A percentile compares a stretch with the other conserved stretches of the same genome.
phyloP scores from a whole-genome alignment of 352 stramenopile genomes.

The Peronospora farinosa region DNA sequence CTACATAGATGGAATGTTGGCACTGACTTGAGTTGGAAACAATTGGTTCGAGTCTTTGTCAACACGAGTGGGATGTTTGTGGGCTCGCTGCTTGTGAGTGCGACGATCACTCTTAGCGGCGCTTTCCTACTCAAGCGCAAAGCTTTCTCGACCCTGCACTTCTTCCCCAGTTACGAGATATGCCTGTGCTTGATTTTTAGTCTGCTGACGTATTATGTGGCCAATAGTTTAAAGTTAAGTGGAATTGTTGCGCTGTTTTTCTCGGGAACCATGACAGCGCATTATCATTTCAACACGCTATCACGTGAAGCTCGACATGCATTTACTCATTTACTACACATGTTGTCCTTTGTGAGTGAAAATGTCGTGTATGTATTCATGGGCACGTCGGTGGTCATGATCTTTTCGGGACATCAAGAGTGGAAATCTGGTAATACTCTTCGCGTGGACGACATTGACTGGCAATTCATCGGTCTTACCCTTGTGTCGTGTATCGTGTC shows the following conservation, averaged over 20 bases:
- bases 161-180: constrained; percentile 82
- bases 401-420: constrained; percentile 63
- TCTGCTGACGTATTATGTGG: constrained; percentile 77
- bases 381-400: constrained; percentile 76
- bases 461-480: constrained; percentile 68
- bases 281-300: constrained; percentile 84
- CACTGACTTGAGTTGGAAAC: constrained; percentile 56
- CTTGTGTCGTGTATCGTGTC: constrained; percentile 57
- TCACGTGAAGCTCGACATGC: constrained; percentile 71
- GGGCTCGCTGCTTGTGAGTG: constrained; percentile 67
- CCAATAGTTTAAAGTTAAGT: constrained; percentile 68
- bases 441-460: constrained; percentile 71
- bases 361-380: constrained; percentile 85
- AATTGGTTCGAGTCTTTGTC: constrained; percentile 53
- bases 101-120: constrained; percentile 58
- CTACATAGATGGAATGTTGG: constrained; percentile 82
- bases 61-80: constrained; percentile 73
- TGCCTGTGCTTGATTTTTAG: constrained; percentile 81
- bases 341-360: constrained; percentile 68
- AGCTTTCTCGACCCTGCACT: constrained; percentile 61
- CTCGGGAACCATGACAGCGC: constrained; percentile 82
- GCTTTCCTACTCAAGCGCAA: constrained; percentile 77
- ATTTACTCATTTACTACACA: constrained; percentile 81
- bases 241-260: constrained; percentile 93
- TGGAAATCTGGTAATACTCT: constrained; percentile 44